Percentiles rank a stretch among this genome's conserved stretches.
Conservation (phyloP, 2,329 filamentous ascomycete genomes). For the Aureobasidium uvarum region DNA sequence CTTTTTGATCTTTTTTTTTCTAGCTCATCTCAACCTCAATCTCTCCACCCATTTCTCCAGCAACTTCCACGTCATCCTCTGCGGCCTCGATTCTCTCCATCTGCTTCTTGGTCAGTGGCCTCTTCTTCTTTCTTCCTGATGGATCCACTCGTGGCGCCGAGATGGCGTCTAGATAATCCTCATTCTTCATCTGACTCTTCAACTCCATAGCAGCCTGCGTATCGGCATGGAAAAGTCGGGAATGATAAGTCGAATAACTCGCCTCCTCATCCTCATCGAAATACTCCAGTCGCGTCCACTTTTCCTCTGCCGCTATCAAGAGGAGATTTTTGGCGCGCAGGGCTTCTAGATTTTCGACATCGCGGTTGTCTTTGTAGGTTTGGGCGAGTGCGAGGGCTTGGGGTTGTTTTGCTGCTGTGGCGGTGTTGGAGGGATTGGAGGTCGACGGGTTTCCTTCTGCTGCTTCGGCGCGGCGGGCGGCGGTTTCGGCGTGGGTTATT, state of each 20-base stretch:
- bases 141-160: conserved; percentile 51
- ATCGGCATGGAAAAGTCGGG: conserved; percentile 63
- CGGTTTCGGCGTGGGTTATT: conserved; percentile 56
- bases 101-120: conserved; percentile 34
- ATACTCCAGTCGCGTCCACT: conserved; percentile 77
- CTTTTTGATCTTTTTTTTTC: no score
- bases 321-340: conserved; percentile 75
- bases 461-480: conserved; percentile 42
- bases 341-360: conserved; percentile 60
- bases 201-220: conserved; percentile 48
- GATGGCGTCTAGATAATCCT: conserved; percentile 62
- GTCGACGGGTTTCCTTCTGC: conserved; percentile 45
- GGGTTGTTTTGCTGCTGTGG: conserved; percentile 21
- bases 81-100: conserved; percentile 31
- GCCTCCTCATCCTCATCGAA: conserved; percentile 73
- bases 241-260: conserved; percentile 73
- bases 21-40: conserved; percentile 15
- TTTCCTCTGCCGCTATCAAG: conserved; percentile 73
- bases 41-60: conserved; percentile 19
- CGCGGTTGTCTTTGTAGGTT: conserved; percentile 43
- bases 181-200: conserved; percentile 55
- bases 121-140: conserved; percentile 42
- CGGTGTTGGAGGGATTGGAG: conserved; percentile 43
- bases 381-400: conserved; percentile 32
- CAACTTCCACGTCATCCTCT: conserved; percentile 27